Base-by-base conservation (phyloP, 2,329 filamentous ascomycete genomes). In the Sporothrix dimorphospora region DNA sequence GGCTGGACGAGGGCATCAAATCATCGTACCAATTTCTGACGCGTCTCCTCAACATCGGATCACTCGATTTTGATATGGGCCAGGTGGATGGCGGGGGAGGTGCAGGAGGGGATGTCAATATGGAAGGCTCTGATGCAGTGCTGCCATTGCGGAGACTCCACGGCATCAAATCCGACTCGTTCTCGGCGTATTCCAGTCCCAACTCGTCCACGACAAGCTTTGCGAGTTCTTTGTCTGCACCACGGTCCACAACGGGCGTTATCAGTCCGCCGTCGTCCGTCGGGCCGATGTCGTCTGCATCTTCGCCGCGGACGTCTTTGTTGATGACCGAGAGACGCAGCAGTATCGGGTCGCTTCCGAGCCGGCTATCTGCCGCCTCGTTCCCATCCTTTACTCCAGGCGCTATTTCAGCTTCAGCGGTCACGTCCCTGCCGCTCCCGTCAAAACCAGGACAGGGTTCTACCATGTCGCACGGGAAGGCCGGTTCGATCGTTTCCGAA, bases 1-100 rank as follows among this genome's bases (percentile, higher is more conserved):
- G 78, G 78, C 70, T 73, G 3, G 77, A 79, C 19, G 74, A 73
- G 27, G 78, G 78, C 47, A 77, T 79, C 71, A 76, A 77, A 45
- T 77, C 77, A 1, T 78, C 78, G 1, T 79, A 79, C 71, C 77
- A 79, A 67, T 79, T 79, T 30, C 75, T 79, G 16, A 72, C 77
- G 1, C 72, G 75, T 1, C 67, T 79, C 24, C 74, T 79, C 2
- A 78, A 78, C 51, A 79, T 79, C 30, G 78, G 78, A 30, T 79
- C 78, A 1, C 76, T 79, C 12, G 78, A 79, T 59, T 79, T 78
- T 59, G 77, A 78, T 51, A 71, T 72, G 71, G 74, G 69, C 9
- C 71, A 71, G 19, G 45, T 53, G 5, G 70, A 69, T 3, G 55
- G 59, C 9, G 63, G 38, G 5, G 69, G 7, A 19, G 53, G 53